phyloP scores from a whole-genome alignment of 352 stramenopile species.

The Phytophthora macrochlamydospora region DNA sequence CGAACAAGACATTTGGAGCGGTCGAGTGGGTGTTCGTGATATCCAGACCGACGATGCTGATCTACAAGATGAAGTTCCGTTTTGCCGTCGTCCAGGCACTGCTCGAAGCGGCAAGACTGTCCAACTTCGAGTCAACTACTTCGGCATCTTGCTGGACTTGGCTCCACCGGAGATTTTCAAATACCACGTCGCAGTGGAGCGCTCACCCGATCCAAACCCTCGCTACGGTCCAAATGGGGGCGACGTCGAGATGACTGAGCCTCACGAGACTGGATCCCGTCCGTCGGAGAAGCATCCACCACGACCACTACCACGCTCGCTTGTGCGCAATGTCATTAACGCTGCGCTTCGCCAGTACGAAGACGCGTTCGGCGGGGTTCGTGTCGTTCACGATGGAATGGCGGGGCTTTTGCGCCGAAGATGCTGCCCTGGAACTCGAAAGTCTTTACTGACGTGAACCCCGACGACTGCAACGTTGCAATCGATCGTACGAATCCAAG shows the following conservation, averaged over 20 bases:
- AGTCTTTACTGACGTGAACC: constrained; percentile 53
- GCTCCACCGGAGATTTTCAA: constrained; percentile 60
- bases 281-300: constrained; percentile 15
- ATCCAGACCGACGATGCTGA: constrained; percentile 34
- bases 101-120: constrained; percentile 27
- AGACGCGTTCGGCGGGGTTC: constrained; percentile 43
- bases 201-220: constrained; percentile 12
- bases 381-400: constrained; percentile 62
- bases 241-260: no score
- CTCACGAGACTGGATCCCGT: no score
- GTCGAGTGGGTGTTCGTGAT: constrained; percentile 19
- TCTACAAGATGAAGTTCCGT: constrained; percentile 30
- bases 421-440: constrained; percentile 48
- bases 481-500: constrained; percentile 10
- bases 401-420: constrained; percentile 41
- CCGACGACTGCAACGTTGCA: constrained; percentile 9
- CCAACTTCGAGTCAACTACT: constrained; percentile 61
- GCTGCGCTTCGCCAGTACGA: constrained; percentile 51
- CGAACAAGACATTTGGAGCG: constrained; percentile 45
- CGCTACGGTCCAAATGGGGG: no score
- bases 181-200: constrained; percentile 63
- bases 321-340: constrained; percentile 62
- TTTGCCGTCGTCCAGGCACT: constrained; percentile 46
- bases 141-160: constrained; percentile 46
- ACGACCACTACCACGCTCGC: constrained; percentile 40